Percentiles rank a stretch among this genome's conserved stretches.
Conservation (phyloP, 257 asterid genomes). For the Datura wrightii region DNA sequence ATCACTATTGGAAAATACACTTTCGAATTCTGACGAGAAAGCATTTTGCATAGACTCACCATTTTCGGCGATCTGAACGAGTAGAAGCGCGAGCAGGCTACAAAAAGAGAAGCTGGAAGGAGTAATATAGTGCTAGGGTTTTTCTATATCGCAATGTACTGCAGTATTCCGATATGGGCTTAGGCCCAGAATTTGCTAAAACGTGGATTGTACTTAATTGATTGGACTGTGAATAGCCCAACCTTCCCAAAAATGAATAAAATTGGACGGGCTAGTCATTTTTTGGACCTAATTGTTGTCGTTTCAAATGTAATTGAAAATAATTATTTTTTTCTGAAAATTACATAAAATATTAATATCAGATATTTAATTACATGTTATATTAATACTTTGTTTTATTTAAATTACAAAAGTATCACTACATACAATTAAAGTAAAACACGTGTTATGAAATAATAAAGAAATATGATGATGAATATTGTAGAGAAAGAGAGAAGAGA, state of each 20-base stretch:
- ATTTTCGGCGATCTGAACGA: constrained; percentile 37
- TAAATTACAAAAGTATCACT: too few species aligned
- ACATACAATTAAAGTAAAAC: too few species aligned
- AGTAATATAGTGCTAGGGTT: constrained; percentile 27
- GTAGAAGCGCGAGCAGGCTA: background rate
- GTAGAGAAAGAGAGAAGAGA: too few species aligned
- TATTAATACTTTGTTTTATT: too few species aligned
- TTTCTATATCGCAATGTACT: background rate
- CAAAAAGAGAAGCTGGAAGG: background rate
- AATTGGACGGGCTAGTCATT: too few species aligned
- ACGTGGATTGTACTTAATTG: background rate
- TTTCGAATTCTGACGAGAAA: background rate
- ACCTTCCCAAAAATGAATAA: background rate
- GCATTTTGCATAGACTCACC: constrained; percentile 19
- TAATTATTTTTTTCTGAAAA: too few species aligned
- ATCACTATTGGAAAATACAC: background rate
- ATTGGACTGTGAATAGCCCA: background rate
- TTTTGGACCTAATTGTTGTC: too few species aligned
- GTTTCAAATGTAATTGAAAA: too few species aligned
- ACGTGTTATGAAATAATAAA: too few species aligned
- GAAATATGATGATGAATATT: too few species aligned
- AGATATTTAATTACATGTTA: too few species aligned
- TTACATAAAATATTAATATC: too few species aligned
- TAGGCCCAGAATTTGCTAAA: background rate
- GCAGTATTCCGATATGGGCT: background rate